Percentiles rank a stretch among this genome's conserved stretches.
phyloP scores from a whole-genome alignment of 2,329 filamentous ascomycete species.

The Hypoxylon sp. region DNA sequence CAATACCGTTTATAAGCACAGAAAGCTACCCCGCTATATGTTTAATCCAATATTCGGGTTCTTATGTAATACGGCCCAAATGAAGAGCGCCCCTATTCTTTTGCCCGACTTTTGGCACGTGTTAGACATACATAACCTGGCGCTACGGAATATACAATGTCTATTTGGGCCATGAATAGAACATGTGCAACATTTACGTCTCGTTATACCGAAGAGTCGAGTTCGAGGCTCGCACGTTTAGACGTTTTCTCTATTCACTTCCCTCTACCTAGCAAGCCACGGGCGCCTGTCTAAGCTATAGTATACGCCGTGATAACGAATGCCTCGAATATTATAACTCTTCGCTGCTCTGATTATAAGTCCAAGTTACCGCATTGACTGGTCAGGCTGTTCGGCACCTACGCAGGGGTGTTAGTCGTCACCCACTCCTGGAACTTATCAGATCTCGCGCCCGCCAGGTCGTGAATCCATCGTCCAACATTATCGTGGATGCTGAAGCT shows the following conservation, averaged over 20 bases:
- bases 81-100: background rate
- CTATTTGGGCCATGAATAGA: background rate
- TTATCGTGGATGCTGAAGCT: conserved; percentile 59
- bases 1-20: background rate
- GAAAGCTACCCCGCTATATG: background rate
- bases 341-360: conserved; percentile 38
- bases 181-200: background rate
- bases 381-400: conserved; percentile 29
- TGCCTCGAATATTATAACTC: conserved; percentile 41
- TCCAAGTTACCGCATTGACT: conserved; percentile 22
- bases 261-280: conserved; percentile 19
- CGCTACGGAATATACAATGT: too few relatives aligned
- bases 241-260: conserved; percentile 27
- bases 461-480: conserved; percentile 57
- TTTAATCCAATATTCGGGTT: background rate
- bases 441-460: conserved; percentile 53
- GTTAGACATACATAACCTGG: too few relatives aligned
- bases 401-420: conserved; percentile 42
- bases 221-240: background rate
- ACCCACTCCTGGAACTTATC: conserved; percentile 53
- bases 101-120: background rate
- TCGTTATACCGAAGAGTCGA: background rate
- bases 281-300: conserved; percentile 26
- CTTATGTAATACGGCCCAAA: background rate
- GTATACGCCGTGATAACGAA: conserved; percentile 28